These are phyloP conservation scores for Tricholomella constricta DNA, from an alignment of 768 basidiomycete species.

Conservation along the genomic window DNA sequence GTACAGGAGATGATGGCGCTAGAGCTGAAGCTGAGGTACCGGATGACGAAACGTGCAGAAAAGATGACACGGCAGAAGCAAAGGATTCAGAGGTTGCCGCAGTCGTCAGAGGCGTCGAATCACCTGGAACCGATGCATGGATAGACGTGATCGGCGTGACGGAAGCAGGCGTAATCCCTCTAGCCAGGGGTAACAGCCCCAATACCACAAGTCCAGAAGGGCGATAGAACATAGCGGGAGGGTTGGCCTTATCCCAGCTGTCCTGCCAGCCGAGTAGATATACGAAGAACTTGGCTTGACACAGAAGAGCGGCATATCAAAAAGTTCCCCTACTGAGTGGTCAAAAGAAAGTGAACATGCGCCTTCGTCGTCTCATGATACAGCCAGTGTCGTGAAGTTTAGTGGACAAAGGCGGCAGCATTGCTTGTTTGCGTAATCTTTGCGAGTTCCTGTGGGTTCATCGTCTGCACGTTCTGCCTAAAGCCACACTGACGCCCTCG, in stretches of 20 bases:
- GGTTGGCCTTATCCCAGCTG: neutral
- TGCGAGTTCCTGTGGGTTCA: slow-evolving; percentile 10
- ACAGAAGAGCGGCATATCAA: slow-evolving; percentile 1
- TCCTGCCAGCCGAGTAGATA: slow-evolving; percentile 10
- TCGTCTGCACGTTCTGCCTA: neutral
- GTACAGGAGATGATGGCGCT: neutral
- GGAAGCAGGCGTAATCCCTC: neutral
- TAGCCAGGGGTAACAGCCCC: neutral
- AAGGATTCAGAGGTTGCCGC: neutral
- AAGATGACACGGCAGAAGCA: neutral
- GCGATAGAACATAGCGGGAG: neutral
- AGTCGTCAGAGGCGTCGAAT: neutral
- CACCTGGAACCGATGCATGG: neutral
- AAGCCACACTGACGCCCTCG: slow-evolving; percentile 1
- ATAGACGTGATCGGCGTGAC: neutral
- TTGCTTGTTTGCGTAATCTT: neutral
- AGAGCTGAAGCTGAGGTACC: neutral
- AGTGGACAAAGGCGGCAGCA: neutral
- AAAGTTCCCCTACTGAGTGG: neutral
- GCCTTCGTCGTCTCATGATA: slow-evolving; percentile 15
- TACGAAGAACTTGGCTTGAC: slow-evolving; percentile 5
- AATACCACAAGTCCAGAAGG: neutral
- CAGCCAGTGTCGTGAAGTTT: neutral
- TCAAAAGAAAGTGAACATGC: slow-evolving; percentile 14
- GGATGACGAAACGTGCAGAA: neutral